Conservation (phyloP, 1,284 basidiomycete species). For the Ceratobasidium sp. region DNA sequence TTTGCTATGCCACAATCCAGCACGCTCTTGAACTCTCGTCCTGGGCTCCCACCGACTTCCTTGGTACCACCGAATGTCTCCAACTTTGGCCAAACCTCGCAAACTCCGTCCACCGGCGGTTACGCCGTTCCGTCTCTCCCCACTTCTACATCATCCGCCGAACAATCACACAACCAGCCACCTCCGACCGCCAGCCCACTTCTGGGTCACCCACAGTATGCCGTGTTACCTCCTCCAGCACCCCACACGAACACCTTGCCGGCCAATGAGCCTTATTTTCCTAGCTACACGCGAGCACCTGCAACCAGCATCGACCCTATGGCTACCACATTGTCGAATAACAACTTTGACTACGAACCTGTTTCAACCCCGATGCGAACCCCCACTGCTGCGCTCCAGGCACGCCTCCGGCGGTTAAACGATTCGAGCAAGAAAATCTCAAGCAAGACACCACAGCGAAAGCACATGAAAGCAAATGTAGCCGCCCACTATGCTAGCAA, state of each 20-base stretch:
- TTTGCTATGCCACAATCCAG: neutral
- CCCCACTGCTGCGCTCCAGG: neutral
- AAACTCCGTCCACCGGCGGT: neutral
- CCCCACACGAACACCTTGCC: neutral
- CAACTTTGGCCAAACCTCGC: neutral
- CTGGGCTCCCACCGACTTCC: neutral
- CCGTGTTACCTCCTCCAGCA: neutral
- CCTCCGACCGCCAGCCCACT: neutral
- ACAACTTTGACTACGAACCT: neutral
- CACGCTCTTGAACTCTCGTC: too few relatives aligned
- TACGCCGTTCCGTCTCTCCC: neutral
- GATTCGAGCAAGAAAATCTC: conserved; percentile 9
- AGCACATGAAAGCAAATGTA: conserved; percentile 5
- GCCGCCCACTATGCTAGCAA: neutral
- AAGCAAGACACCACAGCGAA: conserved; percentile 10
- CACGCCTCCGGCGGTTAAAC: neutral
- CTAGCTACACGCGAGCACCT: neutral
- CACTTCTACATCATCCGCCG: neutral
- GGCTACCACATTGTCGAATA: neutral
- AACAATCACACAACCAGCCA: neutral
- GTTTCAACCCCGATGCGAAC: neutral
- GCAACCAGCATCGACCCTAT: neutral
- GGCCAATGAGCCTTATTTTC: neutral
- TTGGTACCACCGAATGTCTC: neutral
- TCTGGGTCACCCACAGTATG: neutral